Percentiles rank a stretch among this genome's conserved stretches.
These are phyloP conservation scores for Cicer bijugum DNA, from an alignment of 306 rosid genomes.

Conservation along the genomic window DNA sequence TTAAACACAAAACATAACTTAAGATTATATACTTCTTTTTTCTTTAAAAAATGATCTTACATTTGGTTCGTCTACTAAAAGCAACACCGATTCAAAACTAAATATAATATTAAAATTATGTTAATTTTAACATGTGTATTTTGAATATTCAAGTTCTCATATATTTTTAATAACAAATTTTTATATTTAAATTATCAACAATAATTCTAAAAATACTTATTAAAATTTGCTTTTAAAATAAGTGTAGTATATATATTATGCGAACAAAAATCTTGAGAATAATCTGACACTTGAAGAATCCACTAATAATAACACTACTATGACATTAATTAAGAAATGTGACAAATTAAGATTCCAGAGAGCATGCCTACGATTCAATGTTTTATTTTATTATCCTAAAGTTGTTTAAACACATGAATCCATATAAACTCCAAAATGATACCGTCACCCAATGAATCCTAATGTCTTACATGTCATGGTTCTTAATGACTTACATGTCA, in stretches of 20 bases:
- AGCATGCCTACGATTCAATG: not conserved
- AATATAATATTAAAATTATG: not conserved
- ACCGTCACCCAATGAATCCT: not conserved
- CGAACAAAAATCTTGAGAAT: not conserved
- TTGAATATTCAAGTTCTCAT: too few relatives aligned
- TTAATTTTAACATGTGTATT: too few relatives aligned
- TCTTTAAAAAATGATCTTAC: too few relatives aligned
- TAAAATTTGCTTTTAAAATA: too few relatives aligned
- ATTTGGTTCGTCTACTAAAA: not conserved
- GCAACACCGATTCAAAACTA: not conserved
- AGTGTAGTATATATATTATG: not conserved
- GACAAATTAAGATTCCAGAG: not conserved
- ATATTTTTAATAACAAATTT: too few relatives aligned
- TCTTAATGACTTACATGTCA: slow-evolving; percentile 12
- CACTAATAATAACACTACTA: not conserved
- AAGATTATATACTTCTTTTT: not conserved
- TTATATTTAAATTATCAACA: too few relatives aligned
- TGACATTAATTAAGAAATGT: not conserved
- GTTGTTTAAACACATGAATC: not conserved
- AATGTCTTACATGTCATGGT: slow-evolving; percentile 15
- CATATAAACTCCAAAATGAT: not conserved
- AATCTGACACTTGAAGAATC: not conserved
- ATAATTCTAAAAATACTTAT: too few relatives aligned
- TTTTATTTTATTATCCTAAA: not conserved
- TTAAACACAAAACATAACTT: slow-evolving; percentile 17